A percentile compares a stretch with the other conserved stretches of the same genome.
phyloP scores from a whole-genome alignment of 305 asterid genomes.

The Fraxinus velutina region DNA sequence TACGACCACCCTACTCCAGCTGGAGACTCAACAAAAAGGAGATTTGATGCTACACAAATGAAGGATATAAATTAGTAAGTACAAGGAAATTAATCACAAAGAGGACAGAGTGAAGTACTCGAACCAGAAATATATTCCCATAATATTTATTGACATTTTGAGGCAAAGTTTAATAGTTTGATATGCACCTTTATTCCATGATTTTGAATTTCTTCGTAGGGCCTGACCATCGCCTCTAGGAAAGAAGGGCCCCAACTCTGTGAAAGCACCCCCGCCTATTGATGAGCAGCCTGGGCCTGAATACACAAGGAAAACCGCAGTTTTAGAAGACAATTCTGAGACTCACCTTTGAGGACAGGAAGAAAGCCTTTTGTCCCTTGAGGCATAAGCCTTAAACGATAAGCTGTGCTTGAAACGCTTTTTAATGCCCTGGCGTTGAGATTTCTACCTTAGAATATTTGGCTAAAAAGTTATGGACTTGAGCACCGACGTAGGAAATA shows the following conservation, averaged over 20 bases:
- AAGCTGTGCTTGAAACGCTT: background rate
- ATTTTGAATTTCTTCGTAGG: constrained; percentile 52
- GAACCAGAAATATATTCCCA: background rate
- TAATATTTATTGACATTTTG: constrained; percentile 1
- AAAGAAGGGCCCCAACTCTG: constrained; percentile 77
- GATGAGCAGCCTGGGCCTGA: constrained; percentile 92
- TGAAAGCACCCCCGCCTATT: constrained; percentile 84
- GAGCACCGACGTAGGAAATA: background rate
- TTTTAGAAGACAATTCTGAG: background rate
- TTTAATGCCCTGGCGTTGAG: background rate
- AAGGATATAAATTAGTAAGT: constrained; percentile 9
- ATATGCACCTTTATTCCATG: constrained; percentile 70
- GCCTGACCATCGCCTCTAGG: constrained; percentile 70
- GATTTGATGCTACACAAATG: constrained; percentile 62
- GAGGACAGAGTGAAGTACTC: background rate
- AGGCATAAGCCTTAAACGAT: background rate
- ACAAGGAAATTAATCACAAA: background rate
- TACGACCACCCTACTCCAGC: constrained; percentile 99
- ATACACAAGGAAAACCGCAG: background rate
- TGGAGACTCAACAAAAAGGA: constrained; percentile 88
- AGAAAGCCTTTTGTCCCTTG: background rate
- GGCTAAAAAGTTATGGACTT: background rate
- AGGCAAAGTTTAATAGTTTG: background rate
- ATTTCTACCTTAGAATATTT: background rate
- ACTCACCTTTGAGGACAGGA: background rate